Evolutionary conservation across 805 yeast genomes (phyloP), one percentile per base, ranked within the genome.

Genomic region (Saccharomycopsis malanga): DNA sequence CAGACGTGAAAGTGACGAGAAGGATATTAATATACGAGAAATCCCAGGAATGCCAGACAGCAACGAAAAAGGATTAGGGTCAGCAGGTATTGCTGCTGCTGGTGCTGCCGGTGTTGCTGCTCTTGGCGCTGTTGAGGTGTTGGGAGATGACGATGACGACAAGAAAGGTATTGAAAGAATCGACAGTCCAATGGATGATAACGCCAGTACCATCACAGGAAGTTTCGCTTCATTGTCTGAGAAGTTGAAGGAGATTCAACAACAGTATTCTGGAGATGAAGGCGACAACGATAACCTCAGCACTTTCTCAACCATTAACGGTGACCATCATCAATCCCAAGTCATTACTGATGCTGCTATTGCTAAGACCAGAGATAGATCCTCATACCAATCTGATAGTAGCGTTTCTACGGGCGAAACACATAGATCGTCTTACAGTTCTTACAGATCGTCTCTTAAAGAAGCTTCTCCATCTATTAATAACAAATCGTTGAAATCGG

Each of bases 131-230:
- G 46, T 44, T 3, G 54, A 40, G 22, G 41, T 40, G 45, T 34
- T 29, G 15, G 40, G 14, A 27, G 12, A 27, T 12, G 50, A 40
- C 6, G 20, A 12, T 17, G 25, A 39, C 12, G 49, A n/a, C n/a
- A n/a, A 22, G 9, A 23, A 45, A 4, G 42, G 39, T 23, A 12
- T 44, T 27, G 38, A 38, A 34, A 35, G 46, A 23, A 41, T 46
- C 20, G 50, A 46, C 10, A 45, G 50, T 37, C 40, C 48, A 12
- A 38, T 39, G 14, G 34, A 45, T 27, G 54, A 51, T 34, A 51
- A 51, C 35, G 52, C 52, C 14, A 48, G 52, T 23, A 51, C 54
- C 15, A 44, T 51, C 34, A 51, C 52, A 5, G 54, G 54, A 12
- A 48, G 54, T 29, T 51, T 51, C 39, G 52, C 52, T 9, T 43